These are phyloP conservation scores for Hibiscus mutabilis DNA, from an alignment of 345 rosid species.

Conservation along the genomic window DNA sequence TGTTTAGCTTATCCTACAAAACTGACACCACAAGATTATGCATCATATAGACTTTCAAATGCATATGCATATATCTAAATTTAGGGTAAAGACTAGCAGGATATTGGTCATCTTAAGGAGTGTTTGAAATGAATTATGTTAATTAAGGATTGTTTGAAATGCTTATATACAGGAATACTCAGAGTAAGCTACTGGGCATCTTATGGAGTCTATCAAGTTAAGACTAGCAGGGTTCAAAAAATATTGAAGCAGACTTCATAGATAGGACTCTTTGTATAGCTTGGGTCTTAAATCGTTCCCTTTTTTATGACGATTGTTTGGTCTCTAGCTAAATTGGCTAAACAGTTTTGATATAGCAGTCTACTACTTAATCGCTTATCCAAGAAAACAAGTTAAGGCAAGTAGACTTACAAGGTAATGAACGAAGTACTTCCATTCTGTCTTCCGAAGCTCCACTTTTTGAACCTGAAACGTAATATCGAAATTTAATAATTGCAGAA, in stretches of 20 bases:
- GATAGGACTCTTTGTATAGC: not conserved
- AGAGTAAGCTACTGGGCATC: too few species aligned
- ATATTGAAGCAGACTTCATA: too few species aligned
- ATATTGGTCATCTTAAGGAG: too few species aligned
- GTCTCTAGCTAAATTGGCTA: not conserved
- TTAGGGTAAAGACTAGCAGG: not conserved
- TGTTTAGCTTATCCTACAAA: not conserved
- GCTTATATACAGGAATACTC: too few species aligned
- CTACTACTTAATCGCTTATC: not conserved
- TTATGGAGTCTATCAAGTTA: too few species aligned
- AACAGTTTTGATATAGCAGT: not conserved
- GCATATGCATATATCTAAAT: not conserved
- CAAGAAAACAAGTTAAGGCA: not conserved
- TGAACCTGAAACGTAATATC: slow-evolving; percentile 50
- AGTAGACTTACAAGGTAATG: slow-evolving; percentile 79
- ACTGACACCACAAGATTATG: not conserved
- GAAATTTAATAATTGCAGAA: not conserved
- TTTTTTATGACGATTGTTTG: not conserved
- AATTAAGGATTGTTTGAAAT: too few species aligned
- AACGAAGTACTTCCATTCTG: slow-evolving; percentile 90
- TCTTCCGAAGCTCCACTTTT: slow-evolving; percentile 77
- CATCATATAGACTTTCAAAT: slow-evolving; percentile 1
- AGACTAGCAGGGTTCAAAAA: too few species aligned
- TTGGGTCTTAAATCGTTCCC: not conserved
- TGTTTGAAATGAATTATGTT: too few species aligned